Conservation (phyloP, 768 basidiomycete genomes). For the Trametes meyenii region DNA sequence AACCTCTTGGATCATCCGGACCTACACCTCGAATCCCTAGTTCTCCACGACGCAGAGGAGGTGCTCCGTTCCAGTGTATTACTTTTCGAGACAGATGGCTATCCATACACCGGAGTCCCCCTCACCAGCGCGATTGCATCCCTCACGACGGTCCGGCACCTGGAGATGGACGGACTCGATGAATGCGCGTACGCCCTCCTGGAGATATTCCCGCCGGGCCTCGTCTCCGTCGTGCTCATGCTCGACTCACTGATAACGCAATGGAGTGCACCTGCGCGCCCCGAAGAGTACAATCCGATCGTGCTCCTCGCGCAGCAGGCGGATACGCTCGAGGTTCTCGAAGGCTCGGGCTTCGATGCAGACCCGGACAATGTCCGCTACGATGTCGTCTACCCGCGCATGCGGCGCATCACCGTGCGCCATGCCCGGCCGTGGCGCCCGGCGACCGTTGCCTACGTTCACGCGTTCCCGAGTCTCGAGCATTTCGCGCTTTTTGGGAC, state of each 20-base stretch:
- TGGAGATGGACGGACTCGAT: not conserved
- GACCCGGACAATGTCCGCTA: constrained; percentile 2
- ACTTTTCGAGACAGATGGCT: not conserved
- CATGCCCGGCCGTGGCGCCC: not conserved
- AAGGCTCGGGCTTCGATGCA: constrained; percentile 4
- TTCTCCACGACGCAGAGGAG: constrained; percentile 2
- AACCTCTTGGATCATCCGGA: not conserved
- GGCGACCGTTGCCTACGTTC: constrained; percentile 7
- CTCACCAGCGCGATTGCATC: not conserved
- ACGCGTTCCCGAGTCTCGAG: constrained; percentile 11
- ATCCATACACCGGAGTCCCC: not conserved
- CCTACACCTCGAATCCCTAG: constrained; percentile 1
- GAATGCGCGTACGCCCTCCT: not conserved
- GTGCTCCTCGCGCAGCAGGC: constrained; percentile 1
- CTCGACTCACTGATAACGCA: not conserved
- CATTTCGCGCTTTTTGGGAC: constrained; percentile 1
- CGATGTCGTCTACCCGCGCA: constrained; percentile 13
- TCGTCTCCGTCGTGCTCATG: not conserved
- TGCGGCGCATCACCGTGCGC: not conserved
- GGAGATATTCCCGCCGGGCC: not conserved
- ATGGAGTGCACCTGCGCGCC: constrained; percentile 1
- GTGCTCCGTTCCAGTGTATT: not conserved
- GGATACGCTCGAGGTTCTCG: constrained; percentile 14
- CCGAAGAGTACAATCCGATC: constrained; percentile 12
- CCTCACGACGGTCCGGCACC: constrained; percentile 7